These are phyloP conservation scores for Nemania sp. DNA, from an alignment of 2,329 filamentous ascomycete species.

Conservation along the genomic window DNA sequence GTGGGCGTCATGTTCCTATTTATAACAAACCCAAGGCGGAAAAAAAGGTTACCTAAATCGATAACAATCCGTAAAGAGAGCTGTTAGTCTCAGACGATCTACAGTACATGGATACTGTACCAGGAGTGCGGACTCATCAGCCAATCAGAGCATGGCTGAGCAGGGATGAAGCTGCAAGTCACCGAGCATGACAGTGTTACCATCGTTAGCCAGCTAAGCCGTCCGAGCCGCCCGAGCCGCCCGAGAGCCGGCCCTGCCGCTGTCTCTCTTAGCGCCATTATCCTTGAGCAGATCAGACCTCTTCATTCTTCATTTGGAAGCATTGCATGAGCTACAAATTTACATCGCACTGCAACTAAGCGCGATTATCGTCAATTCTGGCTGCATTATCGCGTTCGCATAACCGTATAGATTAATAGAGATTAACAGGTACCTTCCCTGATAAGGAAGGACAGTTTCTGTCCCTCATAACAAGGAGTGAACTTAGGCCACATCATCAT, in stretches of 20 bases:
- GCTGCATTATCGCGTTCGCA: no score
- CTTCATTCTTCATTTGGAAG: neutral
- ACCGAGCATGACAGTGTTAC: constrained; percentile 18
- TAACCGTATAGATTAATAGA: no score
- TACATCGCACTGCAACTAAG: no score
- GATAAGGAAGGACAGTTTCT: no score
- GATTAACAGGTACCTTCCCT: no score
- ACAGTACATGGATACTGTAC: neutral
- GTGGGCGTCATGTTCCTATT: neutral
- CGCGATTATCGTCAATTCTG: no score
- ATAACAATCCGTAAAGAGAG: neutral
- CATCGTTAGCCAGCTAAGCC: constrained; percentile 5
- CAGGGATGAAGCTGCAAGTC: constrained; percentile 23
- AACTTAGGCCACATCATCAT: no score
- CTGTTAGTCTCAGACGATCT: neutral
- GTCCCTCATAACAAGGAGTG: no score
- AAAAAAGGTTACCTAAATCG: neutral
- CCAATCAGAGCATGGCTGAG: neutral
- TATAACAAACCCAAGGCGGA: neutral
- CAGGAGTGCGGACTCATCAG: neutral
- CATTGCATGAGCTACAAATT: no score
- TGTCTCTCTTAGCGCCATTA: no score
- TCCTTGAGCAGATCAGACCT: neutral
- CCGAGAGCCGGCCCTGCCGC: no score
- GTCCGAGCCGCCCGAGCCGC: constrained; percentile 17